A percentile compares a stretch with the other conserved stretches of the same genome.
Evolutionary conservation across 2,329 filamentous ascomycete genomes (phyloP).

Genomic region (Fusarium verrucosum): DNA sequence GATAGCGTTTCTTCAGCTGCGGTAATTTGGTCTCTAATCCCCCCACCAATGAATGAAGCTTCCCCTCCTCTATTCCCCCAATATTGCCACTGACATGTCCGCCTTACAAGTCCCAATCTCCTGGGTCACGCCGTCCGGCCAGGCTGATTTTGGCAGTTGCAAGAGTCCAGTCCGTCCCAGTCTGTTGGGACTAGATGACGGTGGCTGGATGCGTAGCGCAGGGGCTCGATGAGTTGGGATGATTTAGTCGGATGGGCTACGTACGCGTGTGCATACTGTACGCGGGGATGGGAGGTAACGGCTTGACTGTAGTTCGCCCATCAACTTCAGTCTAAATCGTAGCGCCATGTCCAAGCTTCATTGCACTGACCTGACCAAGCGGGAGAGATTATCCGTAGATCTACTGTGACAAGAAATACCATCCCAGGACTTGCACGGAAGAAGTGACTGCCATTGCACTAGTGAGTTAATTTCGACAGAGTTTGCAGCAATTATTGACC

Average conservation of each 20-base stretch:
- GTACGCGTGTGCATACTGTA: no score
- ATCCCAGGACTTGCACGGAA: not conserved
- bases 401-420: not conserved
- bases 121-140: not conserved
- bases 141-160: not conserved
- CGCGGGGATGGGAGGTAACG: constrained; percentile 11
- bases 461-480: constrained; percentile 3
- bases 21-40: not conserved
- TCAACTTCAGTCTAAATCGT: constrained; percentile 5
- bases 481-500: not conserved
- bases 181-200: not conserved
- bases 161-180: not conserved
- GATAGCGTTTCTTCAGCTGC: not conserved
- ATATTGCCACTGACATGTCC: not conserved
- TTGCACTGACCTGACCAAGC: not conserved
- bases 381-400: not conserved
- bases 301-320: not conserved
- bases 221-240: not conserved
- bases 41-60: not conserved
- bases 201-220: constrained; percentile 1
- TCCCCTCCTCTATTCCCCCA: not conserved
- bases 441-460: not conserved
- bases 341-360: constrained; percentile 5
- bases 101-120: not conserved
- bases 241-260: no score